Evolutionary conservation across 805 yeast genomes (phyloP), one percentile per base, ranked within the genome.

Genomic region (Schwanniomyces yamadae): DNA sequence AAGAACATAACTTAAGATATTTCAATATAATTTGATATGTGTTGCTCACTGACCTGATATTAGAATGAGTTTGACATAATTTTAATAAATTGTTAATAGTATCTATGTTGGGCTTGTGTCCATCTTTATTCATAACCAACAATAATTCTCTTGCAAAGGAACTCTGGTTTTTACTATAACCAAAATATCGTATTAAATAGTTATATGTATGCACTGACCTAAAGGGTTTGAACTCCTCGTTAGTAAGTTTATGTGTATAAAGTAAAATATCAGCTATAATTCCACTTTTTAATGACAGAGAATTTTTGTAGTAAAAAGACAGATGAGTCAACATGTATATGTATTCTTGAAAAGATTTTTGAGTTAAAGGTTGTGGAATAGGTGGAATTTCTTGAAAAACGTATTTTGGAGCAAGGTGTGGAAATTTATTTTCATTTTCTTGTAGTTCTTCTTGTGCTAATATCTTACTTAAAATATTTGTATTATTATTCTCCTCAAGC

Each of bases 41-140:
- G 41, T 58, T 62, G 10, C 61, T 46, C 4, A 49, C 45, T 1
- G 64, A 55, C 12, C 71, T 42, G 17, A 63, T 57, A 11, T 48
- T 47, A 3, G 66, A 46, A 41, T 68, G 71, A 11, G 51, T 48
- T 25, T 51, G 43, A 33, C 64, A 52, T 16, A 59, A 44, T 31
- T 59, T 59, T 23, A 68, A 44, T 27, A 67, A 51, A 32, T 51
- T 49, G 47, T 68, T 66, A 37, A 68, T 61, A 32, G 73, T 68
- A 30, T 62, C 63, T 22, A 63, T 53, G 40, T 66, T 63, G 6
- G 69, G 69, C n/a, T 42, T 41, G 33, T 62, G 66, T 3, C 69
- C 69, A 37, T 68, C 73, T 37, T 62, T 56, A 24, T 59, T 47
- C 72, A 69, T 66, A 19, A 65, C 69, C 23, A 69, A 45, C 8